Conservation (phyloP, 371 early-diverging fungal species). For the Mucor plumbeus region DNA sequence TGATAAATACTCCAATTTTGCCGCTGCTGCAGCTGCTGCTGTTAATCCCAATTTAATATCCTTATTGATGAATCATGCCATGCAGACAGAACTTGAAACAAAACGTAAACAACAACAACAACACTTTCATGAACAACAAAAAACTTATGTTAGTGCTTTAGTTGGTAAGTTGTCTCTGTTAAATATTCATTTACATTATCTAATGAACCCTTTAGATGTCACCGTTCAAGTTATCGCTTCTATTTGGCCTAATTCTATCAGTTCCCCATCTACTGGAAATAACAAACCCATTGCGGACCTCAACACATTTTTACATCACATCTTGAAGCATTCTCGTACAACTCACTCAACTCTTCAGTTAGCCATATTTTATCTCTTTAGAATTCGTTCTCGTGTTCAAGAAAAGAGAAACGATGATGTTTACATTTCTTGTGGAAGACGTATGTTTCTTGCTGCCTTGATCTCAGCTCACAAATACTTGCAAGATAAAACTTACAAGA, state of each 20-base stretch:
- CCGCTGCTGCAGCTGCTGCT: not conserved
- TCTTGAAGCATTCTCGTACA: slow-evolving; percentile 73
- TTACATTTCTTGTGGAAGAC: slow-evolving; percentile 63
- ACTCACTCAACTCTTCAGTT: slow-evolving; percentile 79
- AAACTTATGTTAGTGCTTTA: slow-evolving; percentile 38
- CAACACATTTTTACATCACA: slow-evolving; percentile 71
- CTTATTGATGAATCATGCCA: slow-evolving; percentile 28
- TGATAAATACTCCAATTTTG: slow-evolving; percentile 20
- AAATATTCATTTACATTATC: not conserved
- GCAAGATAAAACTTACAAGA: slow-evolving; percentile 76
- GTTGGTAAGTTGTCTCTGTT: slow-evolving; percentile 35
- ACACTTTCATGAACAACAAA: slow-evolving; percentile 33
- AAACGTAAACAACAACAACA: slow-evolving; percentile 25
- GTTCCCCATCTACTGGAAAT: slow-evolving; percentile 13
- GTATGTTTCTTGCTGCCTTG: slow-evolving; percentile 79
- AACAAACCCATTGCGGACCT: slow-evolving; percentile 55
- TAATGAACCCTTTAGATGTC: slow-evolving; percentile 37
- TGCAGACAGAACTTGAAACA: slow-evolving; percentile 15
- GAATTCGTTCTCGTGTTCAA: slow-evolving; percentile 43
- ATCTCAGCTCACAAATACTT: slow-evolving; percentile 80
- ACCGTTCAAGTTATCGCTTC: slow-evolving; percentile 62
- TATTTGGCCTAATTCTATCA: slow-evolving; percentile 52
- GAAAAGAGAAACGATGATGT: slow-evolving; percentile 27
- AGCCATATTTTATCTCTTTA: slow-evolving; percentile 71
- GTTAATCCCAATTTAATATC: slow-evolving; percentile 24